phyloP scores from a whole-genome alignment of 768 basidiomycete genomes.

The Mycena chlorophos region DNA sequence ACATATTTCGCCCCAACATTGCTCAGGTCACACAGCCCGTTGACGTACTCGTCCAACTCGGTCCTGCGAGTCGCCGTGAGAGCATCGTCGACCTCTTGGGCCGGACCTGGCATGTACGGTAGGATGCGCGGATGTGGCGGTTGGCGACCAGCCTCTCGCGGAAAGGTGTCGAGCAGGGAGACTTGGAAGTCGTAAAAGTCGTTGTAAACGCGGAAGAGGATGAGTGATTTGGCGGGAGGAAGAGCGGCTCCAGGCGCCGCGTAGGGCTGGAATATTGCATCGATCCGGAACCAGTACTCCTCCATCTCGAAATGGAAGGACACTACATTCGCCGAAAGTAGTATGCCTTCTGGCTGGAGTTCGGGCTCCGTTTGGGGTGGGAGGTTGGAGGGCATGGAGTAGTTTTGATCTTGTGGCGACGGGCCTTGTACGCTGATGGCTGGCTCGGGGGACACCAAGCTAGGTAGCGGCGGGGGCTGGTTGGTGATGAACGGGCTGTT shows the following conservation, averaged over 20 bases:
- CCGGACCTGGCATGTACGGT: constrained; percentile 97
- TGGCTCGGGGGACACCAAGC: constrained; percentile 24
- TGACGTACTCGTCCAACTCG: constrained; percentile 89
- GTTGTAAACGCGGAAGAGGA: constrained; percentile 93
- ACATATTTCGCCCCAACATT: constrained; percentile 71
- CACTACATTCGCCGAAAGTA: constrained; percentile 84
- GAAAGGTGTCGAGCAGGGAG: constrained; percentile 80
- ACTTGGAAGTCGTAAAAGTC: constrained; percentile 99
- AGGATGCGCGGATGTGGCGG: constrained; percentile 70
- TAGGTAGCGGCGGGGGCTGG: constrained; percentile 21
- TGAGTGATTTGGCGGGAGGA: constrained; percentile 72
- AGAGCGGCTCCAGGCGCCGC: constrained; percentile 50
- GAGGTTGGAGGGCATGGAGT: constrained; percentile 26
- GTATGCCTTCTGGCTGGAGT: constrained; percentile 75
- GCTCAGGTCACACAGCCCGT: constrained; percentile 73
- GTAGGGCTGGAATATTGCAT: constrained; percentile 87
- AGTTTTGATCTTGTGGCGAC: constrained; percentile 27
- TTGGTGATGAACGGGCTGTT: constrained; percentile 41
- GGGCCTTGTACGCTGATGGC: constrained; percentile 29
- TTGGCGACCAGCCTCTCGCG: constrained; percentile 85
- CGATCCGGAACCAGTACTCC: constrained; percentile 96
- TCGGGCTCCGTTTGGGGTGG: constrained; percentile 44
- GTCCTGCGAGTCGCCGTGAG: constrained; percentile 77
- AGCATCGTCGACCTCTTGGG: constrained; percentile 76
- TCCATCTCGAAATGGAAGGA: constrained; percentile 98